Conservation (phyloP, 306 rosid genomes). For the Sechiopsis laciniata region DNA sequence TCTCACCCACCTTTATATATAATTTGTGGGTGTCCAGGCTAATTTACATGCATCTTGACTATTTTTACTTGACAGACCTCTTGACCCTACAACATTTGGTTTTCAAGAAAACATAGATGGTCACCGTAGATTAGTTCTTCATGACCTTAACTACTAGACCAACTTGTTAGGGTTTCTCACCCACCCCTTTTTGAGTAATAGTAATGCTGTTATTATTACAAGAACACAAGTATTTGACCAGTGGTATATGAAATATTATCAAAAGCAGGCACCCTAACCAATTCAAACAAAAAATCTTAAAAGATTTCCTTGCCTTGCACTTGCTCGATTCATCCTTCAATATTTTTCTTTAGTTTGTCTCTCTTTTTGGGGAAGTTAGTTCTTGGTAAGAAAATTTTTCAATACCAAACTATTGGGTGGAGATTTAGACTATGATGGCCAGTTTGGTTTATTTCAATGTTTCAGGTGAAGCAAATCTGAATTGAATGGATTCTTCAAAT, state of each 20-base stretch:
- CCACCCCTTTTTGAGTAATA: background rate
- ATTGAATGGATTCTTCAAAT: conserved; percentile 3
- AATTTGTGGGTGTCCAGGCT: too few species aligned
- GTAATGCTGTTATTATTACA: background rate
- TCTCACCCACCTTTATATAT: background rate
- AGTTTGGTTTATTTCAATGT: background rate
- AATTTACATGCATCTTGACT: too few species aligned
- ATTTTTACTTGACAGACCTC: too few species aligned
- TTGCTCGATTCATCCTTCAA: background rate
- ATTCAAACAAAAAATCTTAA: too few species aligned
- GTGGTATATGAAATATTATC: background rate
- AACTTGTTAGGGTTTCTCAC: background rate
- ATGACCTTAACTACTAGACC: too few species aligned
- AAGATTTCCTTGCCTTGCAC: background rate
- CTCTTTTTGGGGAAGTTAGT: background rate
- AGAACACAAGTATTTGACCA: too few species aligned
- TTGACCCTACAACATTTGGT: too few species aligned
- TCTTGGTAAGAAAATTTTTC: background rate
- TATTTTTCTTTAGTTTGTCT: background rate
- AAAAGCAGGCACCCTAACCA: background rate
- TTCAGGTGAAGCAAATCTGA: conserved; percentile 8
- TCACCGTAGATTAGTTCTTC: too few species aligned
- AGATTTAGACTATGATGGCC: background rate
- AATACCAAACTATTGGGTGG: background rate
- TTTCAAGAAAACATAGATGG: too few species aligned